Percentiles rank a stretch among this genome's conserved stretches.
phyloP scores from a whole-genome alignment of 805 yeast genomes.

The Huiozyma sinensis region DNA sequence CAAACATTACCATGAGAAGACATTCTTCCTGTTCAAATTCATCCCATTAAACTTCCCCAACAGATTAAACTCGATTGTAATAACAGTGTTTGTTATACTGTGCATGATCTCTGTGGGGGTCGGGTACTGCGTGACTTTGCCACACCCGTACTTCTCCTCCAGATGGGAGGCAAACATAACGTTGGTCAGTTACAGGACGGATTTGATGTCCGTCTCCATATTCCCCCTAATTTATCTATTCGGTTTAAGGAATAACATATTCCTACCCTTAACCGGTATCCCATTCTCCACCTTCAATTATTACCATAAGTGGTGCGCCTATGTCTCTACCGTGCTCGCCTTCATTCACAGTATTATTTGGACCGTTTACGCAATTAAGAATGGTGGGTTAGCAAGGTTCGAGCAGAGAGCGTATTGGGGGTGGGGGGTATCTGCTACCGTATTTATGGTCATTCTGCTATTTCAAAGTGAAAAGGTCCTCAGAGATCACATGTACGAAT shows the following conservation, averaged over 20 bases:
- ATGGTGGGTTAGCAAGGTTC: slow-evolving; percentile 34
- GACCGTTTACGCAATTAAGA: slow-evolving; percentile 36
- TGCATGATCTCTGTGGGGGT: slow-evolving; percentile 27
- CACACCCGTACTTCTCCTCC: slow-evolving; percentile 30
- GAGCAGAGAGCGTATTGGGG: slow-evolving; percentile 36
- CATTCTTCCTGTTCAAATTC: slow-evolving; percentile 10
- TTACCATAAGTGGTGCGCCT: slow-evolving; percentile 59
- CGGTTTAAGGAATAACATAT: slow-evolving; percentile 65
- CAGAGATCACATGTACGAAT: slow-evolving; percentile 48
- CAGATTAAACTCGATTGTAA: slow-evolving; percentile 23
- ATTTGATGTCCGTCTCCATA: slow-evolving; percentile 38
- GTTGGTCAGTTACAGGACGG: slow-evolving; percentile 45
- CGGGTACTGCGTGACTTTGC: slow-evolving; percentile 28
- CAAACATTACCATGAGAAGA: slow-evolving; percentile 14
- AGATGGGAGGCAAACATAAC: slow-evolving; percentile 28
- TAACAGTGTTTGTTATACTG: slow-evolving; percentile 24
- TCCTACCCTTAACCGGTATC: slow-evolving; percentile 53
- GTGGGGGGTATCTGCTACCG: slow-evolving; percentile 40
- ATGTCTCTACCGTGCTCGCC: slow-evolving; percentile 38
- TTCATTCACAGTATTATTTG: slow-evolving; percentile 48
- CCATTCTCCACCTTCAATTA: slow-evolving; percentile 46
- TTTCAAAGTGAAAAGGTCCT: slow-evolving; percentile 41
- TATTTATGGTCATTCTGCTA: slow-evolving; percentile 33
- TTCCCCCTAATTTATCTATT: slow-evolving; percentile 52
- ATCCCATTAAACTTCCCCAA: slow-evolving; percentile 27